A percentile compares a stretch with the other conserved stretches of the same genome.
Conservation (phyloP, 768 basidiomycete genomes). For the Pulveroboletus sp. region DNA sequence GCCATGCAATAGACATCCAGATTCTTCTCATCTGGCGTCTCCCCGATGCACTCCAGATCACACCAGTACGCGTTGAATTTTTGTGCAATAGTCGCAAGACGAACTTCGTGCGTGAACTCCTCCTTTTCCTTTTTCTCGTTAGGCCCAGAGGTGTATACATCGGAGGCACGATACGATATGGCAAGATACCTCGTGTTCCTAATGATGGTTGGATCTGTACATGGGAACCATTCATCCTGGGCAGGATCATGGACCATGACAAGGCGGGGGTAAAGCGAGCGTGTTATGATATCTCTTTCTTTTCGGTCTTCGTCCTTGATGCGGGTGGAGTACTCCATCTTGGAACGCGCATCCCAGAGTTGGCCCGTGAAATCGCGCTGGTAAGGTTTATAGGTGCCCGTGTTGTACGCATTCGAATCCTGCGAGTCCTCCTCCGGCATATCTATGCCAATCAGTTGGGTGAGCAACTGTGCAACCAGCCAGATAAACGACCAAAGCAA, state of each 20-base stretch:
- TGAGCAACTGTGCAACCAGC: background rate
- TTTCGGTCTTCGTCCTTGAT: no score
- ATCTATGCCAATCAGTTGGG: background rate
- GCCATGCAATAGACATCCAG: background rate
- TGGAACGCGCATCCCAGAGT: constrained; percentile 16
- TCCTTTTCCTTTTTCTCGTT: background rate
- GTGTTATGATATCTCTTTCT: no score
- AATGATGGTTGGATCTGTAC: background rate
- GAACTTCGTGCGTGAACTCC: background rate
- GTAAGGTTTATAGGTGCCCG: constrained; percentile 2
- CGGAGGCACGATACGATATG: background rate
- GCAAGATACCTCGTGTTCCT: background rate
- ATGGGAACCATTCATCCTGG: constrained; percentile 1
- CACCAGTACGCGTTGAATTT: background rate
- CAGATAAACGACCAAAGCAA: constrained; percentile 12
- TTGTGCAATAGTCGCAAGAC: background rate
- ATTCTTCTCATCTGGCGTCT: background rate
- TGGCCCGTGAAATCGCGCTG: constrained; percentile 6
- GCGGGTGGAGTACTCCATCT: background rate
- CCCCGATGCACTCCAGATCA: background rate
- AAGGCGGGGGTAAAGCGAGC: background rate
- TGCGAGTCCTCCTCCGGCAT: background rate
- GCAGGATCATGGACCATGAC: constrained; percentile 3
- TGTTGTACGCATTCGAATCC: background rate
- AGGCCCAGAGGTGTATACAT: background rate